Base-by-base conservation (phyloP, 2,329 filamentous ascomycete species). In the Colletotrichum kahawae region DNA sequence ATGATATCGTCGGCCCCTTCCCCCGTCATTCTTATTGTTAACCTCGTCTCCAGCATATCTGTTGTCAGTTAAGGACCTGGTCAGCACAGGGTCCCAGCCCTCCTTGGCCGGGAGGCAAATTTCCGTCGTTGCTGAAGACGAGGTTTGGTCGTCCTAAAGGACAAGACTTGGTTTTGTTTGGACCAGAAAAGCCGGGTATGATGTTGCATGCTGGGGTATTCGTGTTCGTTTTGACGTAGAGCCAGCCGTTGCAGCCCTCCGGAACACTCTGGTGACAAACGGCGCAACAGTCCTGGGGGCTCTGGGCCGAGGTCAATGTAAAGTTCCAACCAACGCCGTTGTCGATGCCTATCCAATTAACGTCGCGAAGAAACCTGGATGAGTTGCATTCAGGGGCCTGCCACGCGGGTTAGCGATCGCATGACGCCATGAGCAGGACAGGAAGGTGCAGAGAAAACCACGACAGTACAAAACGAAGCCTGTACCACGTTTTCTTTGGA, bases 211-310 rank as follows among this genome's bases (percentile, higher is more conserved):
- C 29, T 4, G 77, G 77, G 2, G 62, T 72, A 5, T 62, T 57
- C 12, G 31, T 64, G 29, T 64, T 65, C 3, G 27, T 29, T 4
- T 65, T 51, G 56, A 76, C 64, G 48, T 70, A 78, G 8, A 78
- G 31, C 77, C 77, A 78, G 13, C 72, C 77, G 33, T 78, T 78
- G 56, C 77, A 78, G 13, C 64, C 75, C 31, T 76, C 67, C 6
- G 29, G 34, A 24, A 70, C 64, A 34, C n/a, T 66, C 34, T 67
- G 57, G 56, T 77, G 43, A 51, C 77, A 78, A 38, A 71, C 66
- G 27, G 27, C 27, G 60, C 77, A 78, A 66, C 77, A 78, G 24
- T 75, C 62, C 21, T 64, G 51, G 10, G 76, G 74, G 48, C 62
- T 67, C 9, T 66, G 56, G n/a, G 73, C 74, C 21, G 56, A 27